These are phyloP conservation scores for Saccharomycopsis capsularis DNA, from an alignment of 805 yeast species.

Conservation along the genomic window DNA sequence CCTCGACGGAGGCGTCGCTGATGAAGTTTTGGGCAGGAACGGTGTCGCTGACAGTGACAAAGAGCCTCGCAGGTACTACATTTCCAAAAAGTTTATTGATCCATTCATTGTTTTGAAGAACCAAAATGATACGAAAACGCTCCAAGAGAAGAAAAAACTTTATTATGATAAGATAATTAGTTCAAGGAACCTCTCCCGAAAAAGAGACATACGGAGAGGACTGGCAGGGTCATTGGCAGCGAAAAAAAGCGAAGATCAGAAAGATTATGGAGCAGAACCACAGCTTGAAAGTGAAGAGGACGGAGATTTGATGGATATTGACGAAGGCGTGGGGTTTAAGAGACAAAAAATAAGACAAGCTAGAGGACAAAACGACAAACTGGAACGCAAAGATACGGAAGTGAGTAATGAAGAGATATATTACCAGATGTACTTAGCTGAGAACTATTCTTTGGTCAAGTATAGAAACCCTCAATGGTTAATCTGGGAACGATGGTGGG, in stretches of 20 bases:
- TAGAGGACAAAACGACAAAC: slow-evolving; percentile 1
- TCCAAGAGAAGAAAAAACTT: not conserved
- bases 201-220: not conserved
- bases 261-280: not conserved
- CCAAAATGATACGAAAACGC: not conserved
- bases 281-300: too few species aligned
- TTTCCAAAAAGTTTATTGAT: slow-evolving; percentile 13
- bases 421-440: slow-evolving; percentile 11
- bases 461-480: slow-evolving; percentile 6
- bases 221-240: not conserved
- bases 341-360: slow-evolving; percentile 1
- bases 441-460: slow-evolving; percentile 6
- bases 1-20: not conserved
- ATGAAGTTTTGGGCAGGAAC: too few species aligned
- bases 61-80: slow-evolving; percentile 12
- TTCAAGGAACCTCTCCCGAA: not conserved
- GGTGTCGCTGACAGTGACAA: too few species aligned
- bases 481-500: not conserved
- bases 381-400: slow-evolving; percentile 10
- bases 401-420: slow-evolving; percentile 18
- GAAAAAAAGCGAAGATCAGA: not conserved
- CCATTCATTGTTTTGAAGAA: slow-evolving; percentile 1
- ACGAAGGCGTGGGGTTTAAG: slow-evolving; percentile 1
- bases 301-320: slow-evolving; percentile 14
- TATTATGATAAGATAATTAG: not conserved